A percentile compares a stretch with the other conserved stretches of the same genome.
Conservation (phyloP, 345 rosid genomes). For the Sonneratia alba region DNA sequence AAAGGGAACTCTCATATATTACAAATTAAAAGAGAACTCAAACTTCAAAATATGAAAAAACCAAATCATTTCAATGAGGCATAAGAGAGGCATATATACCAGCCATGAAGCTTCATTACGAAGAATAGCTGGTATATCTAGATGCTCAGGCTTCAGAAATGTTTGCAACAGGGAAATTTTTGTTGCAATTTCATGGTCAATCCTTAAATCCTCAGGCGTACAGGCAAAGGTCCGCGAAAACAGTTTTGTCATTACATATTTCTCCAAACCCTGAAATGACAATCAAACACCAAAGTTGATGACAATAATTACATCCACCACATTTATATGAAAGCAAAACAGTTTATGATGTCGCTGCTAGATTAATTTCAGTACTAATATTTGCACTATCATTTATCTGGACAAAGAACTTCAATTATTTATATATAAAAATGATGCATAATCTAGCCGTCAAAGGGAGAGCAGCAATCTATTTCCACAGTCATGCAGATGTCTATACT, state of each 20-base stretch:
- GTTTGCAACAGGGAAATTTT: conserved; percentile 40
- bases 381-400: background rate
- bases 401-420: background rate
- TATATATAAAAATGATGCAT: background rate
- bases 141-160: conserved; percentile 51
- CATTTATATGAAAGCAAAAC: background rate
- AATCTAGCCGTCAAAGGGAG: background rate
- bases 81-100: conserved; percentile 23
- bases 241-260: conserved; percentile 47
- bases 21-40: background rate
- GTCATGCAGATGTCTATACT: background rate
- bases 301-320: background rate
- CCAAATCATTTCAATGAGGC: background rate
- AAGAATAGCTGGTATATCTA: conserved; percentile 42
- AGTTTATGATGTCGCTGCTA: background rate
- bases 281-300: background rate
- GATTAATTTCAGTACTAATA: background rate
- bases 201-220: conserved; percentile 32
- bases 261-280: conserved; percentile 43
- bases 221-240: conserved; percentile 37
- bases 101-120: conserved; percentile 52
- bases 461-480: background rate
- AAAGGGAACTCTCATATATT: background rate
- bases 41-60: background rate
- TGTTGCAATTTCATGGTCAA: conserved; percentile 33